phyloP scores from a whole-genome alignment of 148 eudicot species.

The Rhododendron simsii region DNA sequence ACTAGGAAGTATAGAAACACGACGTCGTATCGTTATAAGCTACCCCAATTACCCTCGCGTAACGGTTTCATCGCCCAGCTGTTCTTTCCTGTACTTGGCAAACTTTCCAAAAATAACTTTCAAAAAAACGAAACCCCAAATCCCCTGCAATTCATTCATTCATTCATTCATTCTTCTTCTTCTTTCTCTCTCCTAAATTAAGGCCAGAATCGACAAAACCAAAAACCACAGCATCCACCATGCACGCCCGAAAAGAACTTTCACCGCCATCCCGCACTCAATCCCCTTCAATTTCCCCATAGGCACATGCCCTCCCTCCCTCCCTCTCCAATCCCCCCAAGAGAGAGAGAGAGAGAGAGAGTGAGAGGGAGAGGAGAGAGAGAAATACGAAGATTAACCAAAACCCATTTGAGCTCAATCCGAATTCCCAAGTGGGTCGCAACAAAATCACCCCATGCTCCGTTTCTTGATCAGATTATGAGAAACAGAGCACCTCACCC shows the following conservation, averaged over 20 bases:
- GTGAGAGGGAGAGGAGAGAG: background rate
- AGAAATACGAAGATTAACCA: background rate
- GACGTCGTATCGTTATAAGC: background rate
- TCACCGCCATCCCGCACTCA: background rate
- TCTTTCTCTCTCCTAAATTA: background rate
- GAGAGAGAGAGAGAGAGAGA: background rate
- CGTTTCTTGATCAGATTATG: background rate
- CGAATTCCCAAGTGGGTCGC: background rate
- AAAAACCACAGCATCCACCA: background rate
- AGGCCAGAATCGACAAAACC: background rate
- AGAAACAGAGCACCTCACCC: constrained; percentile 8
- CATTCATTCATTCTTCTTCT: background rate
- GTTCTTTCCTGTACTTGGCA: background rate
- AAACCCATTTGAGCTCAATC: constrained; percentile 3
- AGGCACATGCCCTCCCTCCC: background rate
- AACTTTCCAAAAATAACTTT: background rate
- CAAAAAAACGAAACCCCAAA: background rate
- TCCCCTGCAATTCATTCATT: background rate
- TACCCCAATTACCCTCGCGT: background rate
- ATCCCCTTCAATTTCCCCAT: background rate
- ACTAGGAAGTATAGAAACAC: background rate
- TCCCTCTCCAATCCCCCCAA: background rate
- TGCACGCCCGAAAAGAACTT: background rate
- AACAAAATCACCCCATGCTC: background rate
- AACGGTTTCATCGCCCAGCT: background rate